Base-by-base conservation (phyloP, 345 rosid genomes). In the Carallia brachiata region DNA sequence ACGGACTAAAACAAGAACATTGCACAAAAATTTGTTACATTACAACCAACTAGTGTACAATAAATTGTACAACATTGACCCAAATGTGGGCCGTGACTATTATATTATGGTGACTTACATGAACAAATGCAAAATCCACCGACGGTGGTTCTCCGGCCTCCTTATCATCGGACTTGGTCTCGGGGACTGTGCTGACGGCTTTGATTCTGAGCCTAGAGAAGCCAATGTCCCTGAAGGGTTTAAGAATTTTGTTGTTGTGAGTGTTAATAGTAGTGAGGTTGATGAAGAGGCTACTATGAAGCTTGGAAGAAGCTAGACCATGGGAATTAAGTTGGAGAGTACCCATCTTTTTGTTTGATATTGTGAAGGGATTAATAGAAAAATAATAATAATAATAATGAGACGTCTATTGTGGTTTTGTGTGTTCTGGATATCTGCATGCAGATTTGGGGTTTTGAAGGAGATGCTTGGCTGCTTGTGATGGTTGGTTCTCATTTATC, bases 71-170 rank as follows among this genome's bases (percentile, higher is more conserved):
- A 44, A 44, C 5, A 12, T 44, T 12, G 13, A 12, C 50, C 50
- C 50, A 1, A 3, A 44, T 44, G 13, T 3, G 3, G 50, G 17
- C 5, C 50, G 17, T 3, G 50, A 44, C 17, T 16, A 44, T 44
- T 12, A 32, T 32, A 32, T 32, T 32, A 32, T 34, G 30, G n/a
- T 0, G 47, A 72, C 90, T 84, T 79, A 93, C 98, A 80, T 90
- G 93, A 73, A 93, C 96, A 68, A 93, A 93, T 52, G 92, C 96
- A 44, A 89, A 78, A 71, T 82, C 81, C 44, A 93, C 87, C 15
- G 80, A 67, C 1, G 96, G 85, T 68, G 94, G 94, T 68, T 88
- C 83, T 18, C 78, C 83, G 0, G 81, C 59, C 62, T 79, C 79
- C 8, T 70, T 72, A 60, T 75, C 44, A 13, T 61, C 73, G 39